Percentiles rank a stretch among this genome's conserved stretches.
phyloP scores from a whole-genome alignment of 2,329 filamentous ascomycete species.

The Didymella keratinophila region DNA sequence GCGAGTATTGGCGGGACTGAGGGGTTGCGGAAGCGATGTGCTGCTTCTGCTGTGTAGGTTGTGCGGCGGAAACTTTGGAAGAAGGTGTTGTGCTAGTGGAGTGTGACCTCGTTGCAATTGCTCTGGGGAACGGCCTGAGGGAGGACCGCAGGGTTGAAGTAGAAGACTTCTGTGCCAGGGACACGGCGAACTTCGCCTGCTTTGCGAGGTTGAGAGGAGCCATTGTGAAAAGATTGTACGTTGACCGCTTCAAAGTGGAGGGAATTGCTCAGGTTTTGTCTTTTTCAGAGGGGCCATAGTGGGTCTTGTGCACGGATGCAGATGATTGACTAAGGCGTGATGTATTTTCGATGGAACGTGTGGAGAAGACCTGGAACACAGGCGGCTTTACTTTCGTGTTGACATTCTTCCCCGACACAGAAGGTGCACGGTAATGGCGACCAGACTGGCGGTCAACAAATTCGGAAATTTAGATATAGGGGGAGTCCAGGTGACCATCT shows the following conservation, averaged over 20 bases:
- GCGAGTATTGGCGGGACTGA: conserved; percentile 18
- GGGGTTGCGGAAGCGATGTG: conserved; percentile 5
- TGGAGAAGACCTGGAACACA: conserved; percentile 23
- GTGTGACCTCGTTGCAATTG: conserved; percentile 13
- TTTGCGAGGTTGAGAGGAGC: conserved; percentile 20
- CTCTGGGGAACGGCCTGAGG: conserved; percentile 15
- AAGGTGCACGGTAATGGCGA: conserved; percentile 24
- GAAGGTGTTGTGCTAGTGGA: conserved; percentile 17
- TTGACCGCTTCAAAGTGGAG: conserved; percentile 18
- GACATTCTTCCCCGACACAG: conserved; percentile 23
- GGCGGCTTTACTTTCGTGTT: conserved; percentile 20
- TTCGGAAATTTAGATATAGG: conserved; percentile 21
- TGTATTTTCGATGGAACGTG: conserved; percentile 25
- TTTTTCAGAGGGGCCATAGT: conserved; percentile 22
- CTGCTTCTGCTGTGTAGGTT: conserved; percentile 14
- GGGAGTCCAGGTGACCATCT: conserved; percentile 21
- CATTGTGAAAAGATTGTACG: conserved; percentile 24
- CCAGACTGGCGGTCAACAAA: conserved; percentile 25
- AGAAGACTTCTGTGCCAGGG: conserved; percentile 21
- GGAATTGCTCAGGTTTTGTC: conserved; percentile 25
- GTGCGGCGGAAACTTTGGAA: conserved; percentile 12
- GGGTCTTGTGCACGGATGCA: conserved; percentile 22
- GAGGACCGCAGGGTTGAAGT: conserved; percentile 18
- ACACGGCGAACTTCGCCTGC: conserved; percentile 22
- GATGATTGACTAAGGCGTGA: conserved; percentile 20